Percentiles rank a stretch among this genome's conserved stretches.
Evolutionary conservation across 495 filamentous ascomycete species (phyloP).

Genomic region (Talaromyces ruber): DNA sequence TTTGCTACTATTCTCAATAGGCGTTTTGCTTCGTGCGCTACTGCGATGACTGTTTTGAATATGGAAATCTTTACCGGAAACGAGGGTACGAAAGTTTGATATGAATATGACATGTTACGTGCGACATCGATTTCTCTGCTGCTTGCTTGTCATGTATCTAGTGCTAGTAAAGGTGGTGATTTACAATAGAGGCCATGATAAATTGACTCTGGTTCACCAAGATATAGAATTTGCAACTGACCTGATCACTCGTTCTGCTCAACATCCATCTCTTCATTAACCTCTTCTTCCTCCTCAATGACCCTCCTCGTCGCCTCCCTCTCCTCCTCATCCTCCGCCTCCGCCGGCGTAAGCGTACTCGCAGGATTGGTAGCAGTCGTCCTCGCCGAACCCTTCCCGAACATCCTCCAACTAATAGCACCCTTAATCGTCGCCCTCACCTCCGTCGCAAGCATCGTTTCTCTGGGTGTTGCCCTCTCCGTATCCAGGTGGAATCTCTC

Average conservation of each 20-base stretch:
- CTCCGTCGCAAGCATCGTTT: slow-evolving; percentile 30
- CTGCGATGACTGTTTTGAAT: background rate
- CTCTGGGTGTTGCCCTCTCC: slow-evolving; percentile 13
- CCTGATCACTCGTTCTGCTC: slow-evolving; percentile 6
- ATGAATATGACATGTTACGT: background rate
- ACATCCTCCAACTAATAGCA: slow-evolving; percentile 22
- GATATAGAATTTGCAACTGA: background rate
- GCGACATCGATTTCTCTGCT: background rate
- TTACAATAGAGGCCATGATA: background rate
- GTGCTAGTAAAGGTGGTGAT: background rate
- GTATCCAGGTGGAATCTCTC: slow-evolving; percentile 23
- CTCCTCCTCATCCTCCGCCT: slow-evolving; percentile 18
- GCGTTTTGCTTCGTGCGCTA: background rate
- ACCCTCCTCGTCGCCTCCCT: slow-evolving; percentile 19
- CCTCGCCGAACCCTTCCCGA: background rate
- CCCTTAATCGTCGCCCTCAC: slow-evolving; percentile 29
- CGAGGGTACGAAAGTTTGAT: background rate
- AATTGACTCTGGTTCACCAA: background rate
- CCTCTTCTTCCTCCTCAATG: slow-evolving; percentile 14
- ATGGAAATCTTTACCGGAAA: background rate
- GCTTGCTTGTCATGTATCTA: background rate
- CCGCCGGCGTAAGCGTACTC: slow-evolving; percentile 17
- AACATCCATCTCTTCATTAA: slow-evolving; percentile 10
- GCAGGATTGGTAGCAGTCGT: background rate
- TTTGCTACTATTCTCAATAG: background rate